phyloP scores from a whole-genome alignment of 2,329 filamentous ascomycete species.

The Botrytis tulipae region DNA sequence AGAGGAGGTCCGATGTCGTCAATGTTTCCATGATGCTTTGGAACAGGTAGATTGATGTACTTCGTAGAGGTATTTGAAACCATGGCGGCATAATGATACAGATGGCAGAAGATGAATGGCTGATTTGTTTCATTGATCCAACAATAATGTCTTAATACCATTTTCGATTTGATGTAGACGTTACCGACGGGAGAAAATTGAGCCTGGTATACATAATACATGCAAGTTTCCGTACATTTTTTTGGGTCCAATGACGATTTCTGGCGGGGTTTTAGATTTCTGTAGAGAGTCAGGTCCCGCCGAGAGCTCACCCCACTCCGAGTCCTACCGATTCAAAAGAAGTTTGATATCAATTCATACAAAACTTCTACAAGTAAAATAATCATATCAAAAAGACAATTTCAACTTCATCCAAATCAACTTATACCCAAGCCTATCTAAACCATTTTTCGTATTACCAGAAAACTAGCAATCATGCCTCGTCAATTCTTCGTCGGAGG shows the following conservation, averaged over 20 bases:
- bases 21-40: background rate
- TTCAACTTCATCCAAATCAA: background rate
- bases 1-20: background rate
- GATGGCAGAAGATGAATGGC: background rate
- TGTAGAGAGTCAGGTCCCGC: constrained; percentile 6
- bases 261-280: constrained; percentile 16
- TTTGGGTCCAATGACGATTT: constrained; percentile 19
- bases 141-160: background rate
- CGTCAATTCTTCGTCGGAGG: constrained; percentile 97
- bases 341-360: constrained; percentile 14
- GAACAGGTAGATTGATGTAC: background rate
- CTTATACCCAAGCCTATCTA: background rate
- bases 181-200: background rate
- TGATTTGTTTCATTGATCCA: background rate
- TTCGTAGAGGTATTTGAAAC: background rate
- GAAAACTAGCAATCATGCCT: constrained; percentile 59
- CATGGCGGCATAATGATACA: background rate
- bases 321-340: constrained; percentile 16
- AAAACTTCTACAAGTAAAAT: background rate
- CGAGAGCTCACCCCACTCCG: constrained; percentile 15
- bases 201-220: background rate
- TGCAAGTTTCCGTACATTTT: background rate
- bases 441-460: constrained; percentile 16
- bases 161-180: background rate
- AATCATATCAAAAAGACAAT: background rate